Percentiles rank a stretch among this genome's conserved stretches.
These are phyloP conservation scores for Aspergillus terreus DNA, from an alignment of 2,329 filamentous ascomycete genomes.

Conservation along the genomic window DNA sequence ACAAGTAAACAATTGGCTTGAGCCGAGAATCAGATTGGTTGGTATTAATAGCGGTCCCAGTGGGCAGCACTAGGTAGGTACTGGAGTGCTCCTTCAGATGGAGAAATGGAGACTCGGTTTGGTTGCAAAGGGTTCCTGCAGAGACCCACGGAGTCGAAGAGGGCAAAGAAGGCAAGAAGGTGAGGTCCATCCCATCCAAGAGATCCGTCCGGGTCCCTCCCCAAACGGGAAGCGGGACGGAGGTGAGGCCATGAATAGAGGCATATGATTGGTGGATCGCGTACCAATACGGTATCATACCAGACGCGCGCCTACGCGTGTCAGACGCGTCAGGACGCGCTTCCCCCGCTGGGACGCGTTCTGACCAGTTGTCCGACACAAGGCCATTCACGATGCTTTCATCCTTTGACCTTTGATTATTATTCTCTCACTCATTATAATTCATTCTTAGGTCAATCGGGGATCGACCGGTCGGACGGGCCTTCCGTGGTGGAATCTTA, in stretches of 20 bases:
- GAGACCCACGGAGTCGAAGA: background rate
- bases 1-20: background rate
- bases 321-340: slow-evolving; percentile 17
- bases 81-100: background rate
- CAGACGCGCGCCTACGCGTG: slow-evolving; percentile 18
- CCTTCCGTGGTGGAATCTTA: background rate
- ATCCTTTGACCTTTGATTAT: background rate
- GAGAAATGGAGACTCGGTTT: background rate
- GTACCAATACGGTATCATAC: slow-evolving; percentile 14
- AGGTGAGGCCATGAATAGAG: background rate
- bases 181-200: background rate
- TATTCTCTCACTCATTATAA: background rate
- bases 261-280: background rate
- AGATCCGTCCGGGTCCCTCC: too few relatives aligned
- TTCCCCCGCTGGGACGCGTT: slow-evolving; percentile 17
- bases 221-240: background rate
- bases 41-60: background rate
- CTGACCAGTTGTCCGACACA: background rate
- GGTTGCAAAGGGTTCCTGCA: slow-evolving; percentile 1
- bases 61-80: background rate
- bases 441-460: background rate
- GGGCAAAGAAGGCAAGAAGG: too few relatives aligned
- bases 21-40: background rate
- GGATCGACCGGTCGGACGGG: background rate
- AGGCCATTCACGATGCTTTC: slow-evolving; percentile 7